Evolutionary conservation across 441 rosid genomes (phyloP).

Genomic region (Arabidopsis hybrid): DNA sequence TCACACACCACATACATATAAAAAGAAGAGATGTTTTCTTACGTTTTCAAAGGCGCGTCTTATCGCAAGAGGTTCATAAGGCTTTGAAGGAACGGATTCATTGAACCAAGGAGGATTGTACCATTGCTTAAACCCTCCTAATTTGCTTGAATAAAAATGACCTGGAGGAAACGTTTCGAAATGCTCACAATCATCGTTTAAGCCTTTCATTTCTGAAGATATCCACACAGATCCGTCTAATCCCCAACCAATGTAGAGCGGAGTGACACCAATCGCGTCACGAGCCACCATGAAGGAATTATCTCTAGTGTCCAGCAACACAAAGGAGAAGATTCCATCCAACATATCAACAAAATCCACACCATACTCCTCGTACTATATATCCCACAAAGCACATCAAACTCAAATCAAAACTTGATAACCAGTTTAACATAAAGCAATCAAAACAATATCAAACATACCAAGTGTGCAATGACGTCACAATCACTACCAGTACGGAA

Average conservation of each 20-base stretch:
- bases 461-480: constrained; percentile 92
- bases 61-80: constrained; percentile 79
- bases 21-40: constrained; percentile 30
- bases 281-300: constrained; percentile 84
- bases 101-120: constrained; percentile 89
- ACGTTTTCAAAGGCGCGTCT: constrained; percentile 77
- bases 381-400: not conserved
- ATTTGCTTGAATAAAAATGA: constrained; percentile 84
- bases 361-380: constrained; percentile 86
- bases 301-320: constrained; percentile 82
- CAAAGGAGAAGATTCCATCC: constrained; percentile 93
- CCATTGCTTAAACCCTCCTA: constrained; percentile 72
- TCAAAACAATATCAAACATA: constrained; percentile 29
- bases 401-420: not conserved
- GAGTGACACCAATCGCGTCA: constrained; percentile 88
- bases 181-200: constrained; percentile 87
- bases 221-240: constrained; percentile 86
- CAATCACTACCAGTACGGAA: constrained; percentile 89
- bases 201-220: constrained; percentile 83
- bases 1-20: not conserved
- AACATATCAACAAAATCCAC: constrained; percentile 83
- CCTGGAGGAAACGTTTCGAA: constrained; percentile 89
- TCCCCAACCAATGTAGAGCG: constrained; percentile 95
- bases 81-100: constrained; percentile 65
- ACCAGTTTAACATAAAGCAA: not conserved